Base-by-base conservation (phyloP, 2,329 filamentous ascomycete species). In the Macroventuria anomochaeta region DNA sequence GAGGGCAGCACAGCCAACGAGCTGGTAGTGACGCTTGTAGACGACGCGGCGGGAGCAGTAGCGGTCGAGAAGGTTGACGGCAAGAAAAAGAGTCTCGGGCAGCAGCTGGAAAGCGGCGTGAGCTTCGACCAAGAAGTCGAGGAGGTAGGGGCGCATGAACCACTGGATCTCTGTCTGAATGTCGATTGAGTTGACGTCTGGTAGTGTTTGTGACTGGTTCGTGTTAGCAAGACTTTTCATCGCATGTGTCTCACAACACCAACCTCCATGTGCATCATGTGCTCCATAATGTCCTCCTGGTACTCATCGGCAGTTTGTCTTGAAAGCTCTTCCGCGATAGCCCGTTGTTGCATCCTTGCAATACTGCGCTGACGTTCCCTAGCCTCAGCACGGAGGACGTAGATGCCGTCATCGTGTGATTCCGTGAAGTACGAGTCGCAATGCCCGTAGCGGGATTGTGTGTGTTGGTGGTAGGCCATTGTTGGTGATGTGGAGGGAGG, bases 101-200 rank as follows among this genome's bases (percentile, higher is more conserved):
- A 97, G 84, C 10, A 99, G 84, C 66, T 91, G 89, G 78, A 97
- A 99, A 57, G 93, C 93, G 63, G 91, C 89, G 72, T 99, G 95
- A 43, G 93, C 95, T 83, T 99, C 95, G 68, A 97, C 89, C 64
- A 99, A 85, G 79, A 99, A 99, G 80, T 99, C 95, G 73, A 99
- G 90, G 29, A 99, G 87, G 76, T 97, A 97, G 0, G 95, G 95
- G 68, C 95, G 84, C 95, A 99, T 99, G 79, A 96, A 97, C 95
- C 95, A 99, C 75, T 97, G 92, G 60, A 99, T 97, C 83, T 99
- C 95, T 63, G 93, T 92, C 78, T 99, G 95, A 77, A 97, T 97
- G 76, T 99, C 95, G 75, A 99, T 99, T 29, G 96, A 92, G 75
- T 93, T 93, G 74, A 96, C 93, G 76, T 99, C 95, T 47, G 95